A percentile compares a stretch with the other conserved stretches of the same genome.
Evolutionary conservation across 768 basidiomycete species (phyloP).

Genomic region (Leccinum barrowsii): DNA sequence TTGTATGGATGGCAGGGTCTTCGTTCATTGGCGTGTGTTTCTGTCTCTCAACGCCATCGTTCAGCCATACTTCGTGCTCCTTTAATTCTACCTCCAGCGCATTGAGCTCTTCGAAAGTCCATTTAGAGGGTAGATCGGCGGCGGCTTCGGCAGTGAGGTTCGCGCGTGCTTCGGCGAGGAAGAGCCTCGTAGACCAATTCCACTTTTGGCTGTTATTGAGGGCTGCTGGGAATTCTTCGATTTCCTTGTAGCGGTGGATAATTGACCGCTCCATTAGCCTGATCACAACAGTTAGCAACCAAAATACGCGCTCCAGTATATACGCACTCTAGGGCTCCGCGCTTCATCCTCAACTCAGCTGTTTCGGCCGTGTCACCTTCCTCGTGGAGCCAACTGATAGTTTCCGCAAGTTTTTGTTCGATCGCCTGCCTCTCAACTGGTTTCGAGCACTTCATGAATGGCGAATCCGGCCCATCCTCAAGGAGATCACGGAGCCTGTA

Average conservation of each 20-base stretch:
- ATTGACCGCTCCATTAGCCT: conserved; percentile 80
- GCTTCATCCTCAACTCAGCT: conserved; percentile 67
- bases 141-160: conserved; percentile 69
- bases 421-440: conserved; percentile 66
- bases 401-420: conserved; percentile 62
- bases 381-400: conserved; percentile 80
- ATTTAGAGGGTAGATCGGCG: conserved; percentile 66
- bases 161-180: conserved; percentile 73
- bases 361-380: conserved; percentile 82
- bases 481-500: conserved; percentile 87
- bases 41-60: conserved; percentile 79
- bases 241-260: conserved; percentile 85
- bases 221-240: conserved; percentile 77
- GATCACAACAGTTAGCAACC: conserved; percentile 6
- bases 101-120: conserved; percentile 84
- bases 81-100: conserved; percentile 70
- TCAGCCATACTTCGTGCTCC: conserved; percentile 83
- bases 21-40: conserved; percentile 67
- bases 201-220: conserved; percentile 82
- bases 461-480: conserved; percentile 58
- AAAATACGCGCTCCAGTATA: background rate
- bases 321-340: conserved; percentile 78
- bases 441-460: conserved; percentile 85
- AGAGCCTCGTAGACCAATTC: conserved; percentile 86
- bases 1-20: conserved; percentile 82